Evolutionary conservation across 2,329 filamentous ascomycete genomes (phyloP), one percentile per base, ranked within the genome.

Genomic region (Xylaria multiplex): DNA sequence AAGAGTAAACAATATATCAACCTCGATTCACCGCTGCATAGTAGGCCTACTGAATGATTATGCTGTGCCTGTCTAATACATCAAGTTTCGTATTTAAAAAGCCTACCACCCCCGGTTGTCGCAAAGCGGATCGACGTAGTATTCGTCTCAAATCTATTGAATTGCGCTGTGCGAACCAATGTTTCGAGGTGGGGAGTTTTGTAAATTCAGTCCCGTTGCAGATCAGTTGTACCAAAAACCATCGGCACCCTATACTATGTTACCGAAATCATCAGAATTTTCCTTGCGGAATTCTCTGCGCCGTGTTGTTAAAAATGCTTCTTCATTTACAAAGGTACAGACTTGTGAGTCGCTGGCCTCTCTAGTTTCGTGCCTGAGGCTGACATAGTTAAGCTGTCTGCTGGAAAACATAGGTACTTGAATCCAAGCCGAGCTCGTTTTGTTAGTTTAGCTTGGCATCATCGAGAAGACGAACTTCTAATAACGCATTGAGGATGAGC

Each of bases 61-160:
- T 40, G 37, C 37, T 40, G 37, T 40, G 37, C 37, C 37, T 40
- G 13, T 14, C 37, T 3, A 14, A 43, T 19, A 42, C 43, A 50
- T 58, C 46, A 35, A 46, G 56, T 65, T 65, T 62, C 27, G 54
- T n/a, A 55, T 45, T 43, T 24, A 14, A 60, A 54, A 45, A 57
- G 58, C 8, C 27, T 7, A 19, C 19, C 37, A 43, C 27, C 57
- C 54, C 55, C 49, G 55, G 40, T 37, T 58, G 35, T 55, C 46
- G 48, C 60, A 53, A 64, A 62, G 65, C 54, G 58, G 57, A 65
- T 50, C 46, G 50, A 45, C n/a, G 63, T 66, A 49, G 66, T 52
- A 66, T 68, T 52, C 19, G 59, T 63, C 55, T 64, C 55, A 60
- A 56, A 54, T 56, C 52, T 62, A 66, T 66, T 53, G 64, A 57